Base-by-base conservation (phyloP, 768 basidiomycete genomes). In the Erythrobasidium yunnanense region DNA sequence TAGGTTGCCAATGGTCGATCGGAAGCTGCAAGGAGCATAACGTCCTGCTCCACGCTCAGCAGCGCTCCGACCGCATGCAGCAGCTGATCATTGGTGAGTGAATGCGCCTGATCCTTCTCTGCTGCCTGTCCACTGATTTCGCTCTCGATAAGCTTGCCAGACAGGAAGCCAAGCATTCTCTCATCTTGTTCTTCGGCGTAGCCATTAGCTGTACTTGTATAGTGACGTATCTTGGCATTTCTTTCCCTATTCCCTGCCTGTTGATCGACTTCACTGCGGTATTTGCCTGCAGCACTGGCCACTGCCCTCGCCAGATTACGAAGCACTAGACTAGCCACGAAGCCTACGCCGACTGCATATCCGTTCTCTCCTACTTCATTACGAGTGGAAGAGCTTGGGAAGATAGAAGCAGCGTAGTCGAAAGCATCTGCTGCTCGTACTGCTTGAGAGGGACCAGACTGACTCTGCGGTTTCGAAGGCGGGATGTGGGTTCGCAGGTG, bases 161-260 rank as follows among this genome's bases (percentile, higher is more conserved):
- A 49, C 7, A 63, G 46, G 60, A 63, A 63, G 20, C 60, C 60
- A n/a, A 63, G 42, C 60, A 63, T 63, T 32, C 49, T 49, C 25
- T 38, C 25, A 30, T 63, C 60, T 30, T 63, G 32, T 4, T 63
- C 60, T n/a, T 63, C 46, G n/a, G 15, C 25, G n/a, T 50, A 29
- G 15, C 27, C 32, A 13, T 29, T 38, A 7, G 46, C 60, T 20
- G 32, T 51, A 29, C 42, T 51, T 6, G n/a, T 30, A 13, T 32
- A n/a, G 7, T 63, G 32, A 23, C 22, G 29, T 49, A 13, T 51
- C 17, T 22, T 6, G 15, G 47, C 7, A 38, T 18, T 11, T 60
- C 18, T 15, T 11, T 15, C 27, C 7, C 11, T 32, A 7, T 47
- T 42, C 3, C 7, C 42, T 17, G 34, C 35, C 25, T 30, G 8